Percentiles rank a stretch among this genome's conserved stretches.
Conservation (phyloP, 2,329 filamentous ascomycete species). For the Knoxdaviesia capensis region DNA sequence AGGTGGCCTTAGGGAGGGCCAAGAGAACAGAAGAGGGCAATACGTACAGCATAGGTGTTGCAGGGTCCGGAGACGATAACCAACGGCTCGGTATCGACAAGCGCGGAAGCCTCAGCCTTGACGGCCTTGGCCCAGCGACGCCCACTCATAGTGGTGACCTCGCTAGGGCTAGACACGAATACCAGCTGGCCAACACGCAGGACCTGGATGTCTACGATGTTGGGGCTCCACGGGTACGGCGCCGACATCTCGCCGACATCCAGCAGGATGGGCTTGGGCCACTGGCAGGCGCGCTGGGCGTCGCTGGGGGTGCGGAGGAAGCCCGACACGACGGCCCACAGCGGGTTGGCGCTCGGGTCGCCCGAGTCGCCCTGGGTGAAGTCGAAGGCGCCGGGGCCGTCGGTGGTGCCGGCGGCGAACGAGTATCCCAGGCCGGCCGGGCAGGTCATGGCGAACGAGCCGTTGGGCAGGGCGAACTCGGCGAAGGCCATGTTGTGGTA, state of each 20-base stretch:
- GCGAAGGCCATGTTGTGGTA: conserved; percentile 63
- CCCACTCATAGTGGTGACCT: conserved; percentile 82
- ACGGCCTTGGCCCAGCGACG: conserved; percentile 66
- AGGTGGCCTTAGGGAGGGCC: too few species aligned
- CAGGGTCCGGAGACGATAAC: conserved; percentile 74
- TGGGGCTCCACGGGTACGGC: conserved; percentile 74
- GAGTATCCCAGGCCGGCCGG: conserved; percentile 73
- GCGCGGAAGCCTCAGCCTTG: conserved; percentile 22
- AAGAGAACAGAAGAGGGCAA: neutral
- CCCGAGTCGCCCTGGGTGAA: conserved; percentile 70
- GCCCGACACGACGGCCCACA: conserved; percentile 59
- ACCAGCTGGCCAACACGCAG: conserved; percentile 68
- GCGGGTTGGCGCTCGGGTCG: conserved; percentile 45
- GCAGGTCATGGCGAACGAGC: conserved; percentile 52
- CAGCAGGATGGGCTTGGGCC: conserved; percentile 64
- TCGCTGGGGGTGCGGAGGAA: conserved; percentile 48
- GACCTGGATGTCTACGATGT: conserved; percentile 73
- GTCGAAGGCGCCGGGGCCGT: conserved; percentile 75
- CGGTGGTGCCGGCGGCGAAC: conserved; percentile 77
- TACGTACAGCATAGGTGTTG: conserved; percentile 52
- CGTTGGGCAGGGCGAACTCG: conserved; percentile 52
- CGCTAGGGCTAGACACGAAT: conserved; percentile 69
- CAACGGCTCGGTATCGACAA: conserved; percentile 33
- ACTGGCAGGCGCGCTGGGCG: conserved; percentile 55
- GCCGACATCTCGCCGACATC: conserved; percentile 59